These are phyloP conservation scores for Kazachstania taianensis DNA, from an alignment of 805 yeast species.

Conservation along the genomic window DNA sequence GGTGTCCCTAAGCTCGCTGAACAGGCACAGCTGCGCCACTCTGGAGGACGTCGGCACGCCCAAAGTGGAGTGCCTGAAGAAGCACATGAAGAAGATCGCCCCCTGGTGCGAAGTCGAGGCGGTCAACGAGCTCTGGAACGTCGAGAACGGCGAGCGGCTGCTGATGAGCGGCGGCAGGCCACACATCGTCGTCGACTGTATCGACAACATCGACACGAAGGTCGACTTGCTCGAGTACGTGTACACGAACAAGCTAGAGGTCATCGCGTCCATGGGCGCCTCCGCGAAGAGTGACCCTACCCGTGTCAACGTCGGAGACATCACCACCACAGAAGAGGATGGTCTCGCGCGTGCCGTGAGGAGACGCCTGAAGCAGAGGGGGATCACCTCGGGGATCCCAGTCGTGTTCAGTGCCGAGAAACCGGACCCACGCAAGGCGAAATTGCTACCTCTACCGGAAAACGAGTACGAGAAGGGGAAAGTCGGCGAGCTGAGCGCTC, in stretches of 20 bases:
- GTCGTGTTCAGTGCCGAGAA: conserved; percentile 91
- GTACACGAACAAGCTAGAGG: conserved; percentile 46
- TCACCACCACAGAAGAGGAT: conserved; percentile 86
- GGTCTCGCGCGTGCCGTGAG: conserved; percentile 83
- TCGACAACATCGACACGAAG: conserved; percentile 94
- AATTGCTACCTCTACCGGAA: conserved; percentile 73
- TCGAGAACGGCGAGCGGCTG: conserved; percentile 53
- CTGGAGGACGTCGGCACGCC: conserved; percentile 84
- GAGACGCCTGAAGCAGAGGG: conserved; percentile 69
- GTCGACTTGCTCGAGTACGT: conserved; percentile 79
- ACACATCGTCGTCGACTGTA: conserved; percentile 83
- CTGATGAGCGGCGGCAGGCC: conserved; percentile 45
- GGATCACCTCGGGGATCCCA: conserved; percentile 67
- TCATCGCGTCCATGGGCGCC: conserved; percentile 92
- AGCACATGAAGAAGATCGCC: conserved; percentile 61
- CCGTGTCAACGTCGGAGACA: conserved; percentile 78
- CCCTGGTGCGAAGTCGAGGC: conserved; percentile 92
- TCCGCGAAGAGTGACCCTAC: conserved; percentile 95
- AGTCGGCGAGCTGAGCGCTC: conserved; percentile 78
- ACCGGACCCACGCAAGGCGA: conserved; percentile 92
- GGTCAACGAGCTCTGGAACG: conserved; percentile 65
- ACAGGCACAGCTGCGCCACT: conserved; percentile 93
- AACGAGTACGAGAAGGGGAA: conserved; percentile 49
- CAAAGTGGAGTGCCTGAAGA: conserved; percentile 70
- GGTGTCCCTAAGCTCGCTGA: conserved; percentile 82